A percentile compares a stretch with the other conserved stretches of the same genome.
phyloP scores from a whole-genome alignment of 306 rosid genomes.

The Fragaria iinumae region DNA sequence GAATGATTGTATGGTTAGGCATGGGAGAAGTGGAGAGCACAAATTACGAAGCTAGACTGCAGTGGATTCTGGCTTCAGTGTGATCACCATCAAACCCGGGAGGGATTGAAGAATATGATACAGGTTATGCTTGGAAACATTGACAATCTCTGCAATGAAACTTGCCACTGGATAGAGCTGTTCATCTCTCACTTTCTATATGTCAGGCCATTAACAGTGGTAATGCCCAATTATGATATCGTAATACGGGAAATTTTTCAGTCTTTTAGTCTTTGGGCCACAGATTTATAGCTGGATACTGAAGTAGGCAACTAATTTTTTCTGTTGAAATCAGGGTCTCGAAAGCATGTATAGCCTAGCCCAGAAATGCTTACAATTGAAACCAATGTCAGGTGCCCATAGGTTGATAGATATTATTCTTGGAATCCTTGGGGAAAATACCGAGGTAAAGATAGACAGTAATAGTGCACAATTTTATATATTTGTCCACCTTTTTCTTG shows the following conservation, averaged over 20 bases:
- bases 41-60: conserved; percentile 76
- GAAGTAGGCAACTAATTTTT: conserved; percentile 19
- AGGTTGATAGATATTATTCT: conserved; percentile 62
- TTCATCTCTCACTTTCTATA: conserved; percentile 73
- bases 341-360: conserved; percentile 85
- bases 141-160: conserved; percentile 56
- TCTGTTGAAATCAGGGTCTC: conserved; percentile 55
- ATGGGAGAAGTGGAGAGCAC: conserved; percentile 94
- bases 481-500: conserved; percentile 11
- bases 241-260: background rate
- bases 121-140: conserved; percentile 81
- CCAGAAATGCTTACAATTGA: conserved; percentile 72
- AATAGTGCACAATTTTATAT: background rate
- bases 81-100: conserved; percentile 64
- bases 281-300: conserved; percentile 19
- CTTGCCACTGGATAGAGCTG: conserved; percentile 83
- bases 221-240: conserved; percentile 27
- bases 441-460: conserved; percentile 55
- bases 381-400: conserved; percentile 54
- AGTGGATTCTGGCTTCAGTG: conserved; percentile 82
- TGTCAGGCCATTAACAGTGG: conserved; percentile 77
- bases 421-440: conserved; percentile 86
- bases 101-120: conserved; percentile 80
- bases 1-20: conserved; percentile 51
- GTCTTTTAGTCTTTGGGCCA: background rate